Evolutionary conservation across 257 asterid species (phyloP).

Genomic region (Solanum chiquidenum): DNA sequence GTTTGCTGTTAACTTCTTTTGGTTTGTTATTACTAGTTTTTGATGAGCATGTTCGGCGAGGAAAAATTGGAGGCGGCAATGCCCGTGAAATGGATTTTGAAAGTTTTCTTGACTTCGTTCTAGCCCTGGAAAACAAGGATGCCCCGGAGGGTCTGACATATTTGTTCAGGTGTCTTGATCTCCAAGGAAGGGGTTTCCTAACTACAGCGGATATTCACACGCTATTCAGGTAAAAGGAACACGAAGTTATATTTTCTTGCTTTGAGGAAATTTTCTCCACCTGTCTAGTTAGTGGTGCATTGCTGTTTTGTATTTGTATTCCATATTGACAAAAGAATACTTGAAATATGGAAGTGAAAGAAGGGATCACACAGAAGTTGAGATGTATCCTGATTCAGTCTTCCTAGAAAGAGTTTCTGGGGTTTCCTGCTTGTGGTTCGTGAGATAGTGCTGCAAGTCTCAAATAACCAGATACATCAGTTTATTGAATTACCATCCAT

Average conservation of each 20-base stretch:
- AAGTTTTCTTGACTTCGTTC: slow-evolving; percentile 89
- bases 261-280: background rate
- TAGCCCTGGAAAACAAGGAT: slow-evolving; percentile 94
- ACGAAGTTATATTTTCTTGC: background rate
- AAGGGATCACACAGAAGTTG: slow-evolving; percentile 32
- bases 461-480: slow-evolving; percentile 46
- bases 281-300: background rate
- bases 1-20: background rate
- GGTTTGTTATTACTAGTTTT: slow-evolving; percentile 37
- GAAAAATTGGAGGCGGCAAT: slow-evolving; percentile 78
- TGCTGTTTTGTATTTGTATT: background rate
- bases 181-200: slow-evolving; percentile 82
- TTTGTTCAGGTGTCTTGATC: slow-evolving; percentile 90
- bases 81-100: slow-evolving; percentile 96
- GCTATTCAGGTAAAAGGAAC: slow-evolving; percentile 62
- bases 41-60: slow-evolving; percentile 96
- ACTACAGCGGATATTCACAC: slow-evolving; percentile 94
- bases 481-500: background rate
- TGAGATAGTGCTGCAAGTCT: slow-evolving; percentile 47
- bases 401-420: slow-evolving; percentile 47
- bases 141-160: slow-evolving; percentile 90
- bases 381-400: slow-evolving; percentile 43
- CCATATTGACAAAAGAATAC: background rate
- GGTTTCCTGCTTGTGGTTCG: slow-evolving; percentile 62
- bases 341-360: slow-evolving; percentile 41